phyloP scores from a whole-genome alignment of 441 rosid species.

The Mallotus repandus region DNA sequence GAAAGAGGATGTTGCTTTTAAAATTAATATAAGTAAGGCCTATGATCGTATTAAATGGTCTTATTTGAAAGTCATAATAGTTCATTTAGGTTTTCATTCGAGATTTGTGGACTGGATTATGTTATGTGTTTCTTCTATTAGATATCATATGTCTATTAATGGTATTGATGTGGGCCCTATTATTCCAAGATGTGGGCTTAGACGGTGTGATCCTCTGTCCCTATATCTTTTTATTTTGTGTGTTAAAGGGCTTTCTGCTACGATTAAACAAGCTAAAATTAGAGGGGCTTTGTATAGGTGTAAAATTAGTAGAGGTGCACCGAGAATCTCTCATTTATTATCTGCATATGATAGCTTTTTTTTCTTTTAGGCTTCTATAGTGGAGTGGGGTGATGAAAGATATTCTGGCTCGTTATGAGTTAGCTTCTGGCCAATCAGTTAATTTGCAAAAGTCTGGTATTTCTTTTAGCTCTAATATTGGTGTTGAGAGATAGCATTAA shows the following conservation, averaged over 20 bases:
- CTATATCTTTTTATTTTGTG: not conserved
- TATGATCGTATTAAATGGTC: not conserved
- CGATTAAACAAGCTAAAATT: not conserved
- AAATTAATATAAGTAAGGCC: not conserved
- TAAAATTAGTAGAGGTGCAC: not conserved
- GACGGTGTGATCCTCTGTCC: too few relatives aligned
- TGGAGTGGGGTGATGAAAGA: not conserved
- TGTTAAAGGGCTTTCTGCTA: not conserved
- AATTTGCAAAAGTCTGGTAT: not conserved
- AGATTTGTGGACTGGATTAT: not conserved
- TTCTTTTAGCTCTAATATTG: not conserved
- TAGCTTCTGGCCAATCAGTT: not conserved
- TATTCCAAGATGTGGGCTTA: not conserved
- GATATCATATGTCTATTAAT: not conserved
- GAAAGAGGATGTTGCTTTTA: not conserved
- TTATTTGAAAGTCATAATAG: not conserved
- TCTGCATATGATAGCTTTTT: not conserved
- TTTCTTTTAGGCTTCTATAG: not conserved
- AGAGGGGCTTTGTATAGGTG: not conserved
- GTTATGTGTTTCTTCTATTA: not conserved
- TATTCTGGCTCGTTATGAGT: not conserved
- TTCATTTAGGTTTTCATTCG: not conserved
- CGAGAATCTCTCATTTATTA: not conserved
- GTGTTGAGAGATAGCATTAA: not conserved
- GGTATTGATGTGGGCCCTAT: not conserved